Evolutionary conservation across 306 rosid genomes (phyloP), one percentile per base, ranked within the genome.

Genomic region (Gastrolobium villosum): DNA sequence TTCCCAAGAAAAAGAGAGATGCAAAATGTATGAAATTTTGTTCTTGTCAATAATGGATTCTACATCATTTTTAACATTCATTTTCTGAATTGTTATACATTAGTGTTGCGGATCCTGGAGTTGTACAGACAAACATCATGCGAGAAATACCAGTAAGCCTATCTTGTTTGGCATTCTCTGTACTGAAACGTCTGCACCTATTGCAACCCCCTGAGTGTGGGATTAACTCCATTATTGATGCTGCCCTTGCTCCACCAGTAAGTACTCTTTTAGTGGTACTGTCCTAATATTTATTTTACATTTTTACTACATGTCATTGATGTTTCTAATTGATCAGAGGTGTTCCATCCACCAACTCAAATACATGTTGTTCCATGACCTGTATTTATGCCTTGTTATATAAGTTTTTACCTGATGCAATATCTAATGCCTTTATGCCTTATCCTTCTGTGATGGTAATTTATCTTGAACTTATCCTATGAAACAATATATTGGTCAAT

Each of bases 91-190:
- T 81, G 54, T 71, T 83, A 66, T 71, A 61, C 79, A 68, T 82
- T 74, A 92, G 99, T 80, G 88, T 82, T 60, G 93, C 80, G 28
- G 98, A 92, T 85, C 99, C 99, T 78, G 96, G 99, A 86, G 79
- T 31, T 26, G 99, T 89, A 75, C 73, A 90, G 78, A 92, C 91
- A 62, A 89, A 85, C 79, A 87, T 92, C 70, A 89, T 90, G 94
- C 86, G 92, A 76, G 97, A 92, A 87, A 76, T 95, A 81, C 96
- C 98, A 41, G 44, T 85, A 15, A 55, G 49, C 72, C 36, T 92
- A 69, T 84, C 98, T 39, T 52, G 49, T n/a, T 46, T 84, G 50
- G 89, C 97, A 55, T 71, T 59, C 68, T 61, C 0, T 20, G 67
- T 89, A 57, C 76, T 94, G 81, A 82, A 77, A 71, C 74, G 81